Evolutionary conservation across 1,284 basidiomycete species (phyloP).

Genomic region (Meripilus lineatus): DNA sequence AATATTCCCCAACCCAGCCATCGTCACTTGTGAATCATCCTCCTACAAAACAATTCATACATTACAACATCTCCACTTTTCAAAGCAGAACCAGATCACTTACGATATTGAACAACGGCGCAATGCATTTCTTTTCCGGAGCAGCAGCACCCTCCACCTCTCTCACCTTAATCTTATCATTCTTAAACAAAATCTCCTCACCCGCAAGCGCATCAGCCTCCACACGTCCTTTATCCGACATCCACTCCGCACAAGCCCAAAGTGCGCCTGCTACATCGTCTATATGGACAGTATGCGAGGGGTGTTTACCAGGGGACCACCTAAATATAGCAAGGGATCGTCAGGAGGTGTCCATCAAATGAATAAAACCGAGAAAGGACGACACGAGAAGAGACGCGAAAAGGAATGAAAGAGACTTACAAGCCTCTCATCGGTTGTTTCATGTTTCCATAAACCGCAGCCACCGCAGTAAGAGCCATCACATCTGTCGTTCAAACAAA

Average conservation of each 20-base stretch:
- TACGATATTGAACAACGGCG: constrained; percentile 82
- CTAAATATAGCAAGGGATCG: constrained; percentile 27
- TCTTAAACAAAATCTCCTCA: constrained; percentile 64
- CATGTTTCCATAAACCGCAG: constrained; percentile 79
- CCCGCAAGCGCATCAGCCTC: constrained; percentile 64
- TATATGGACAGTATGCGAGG: constrained; percentile 76
- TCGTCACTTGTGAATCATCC: constrained; percentile 77
- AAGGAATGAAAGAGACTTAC: constrained; percentile 35
- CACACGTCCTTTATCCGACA: constrained; percentile 51
- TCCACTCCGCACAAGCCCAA: constrained; percentile 77
- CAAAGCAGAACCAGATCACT: constrained; percentile 16
- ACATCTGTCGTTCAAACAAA: constrained; percentile 30
- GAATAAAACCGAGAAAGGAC: constrained; percentile 1
- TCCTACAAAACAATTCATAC: constrained; percentile 37
- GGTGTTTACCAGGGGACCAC: constrained; percentile 76
- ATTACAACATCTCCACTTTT: neutral
- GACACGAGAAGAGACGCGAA: neutral
- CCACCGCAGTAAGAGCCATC: constrained; percentile 67
- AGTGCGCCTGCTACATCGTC: constrained; percentile 73
- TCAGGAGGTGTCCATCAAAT: constrained; percentile 4
- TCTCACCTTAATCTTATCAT: constrained; percentile 61
- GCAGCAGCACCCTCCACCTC: constrained; percentile 59
- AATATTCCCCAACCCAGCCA: constrained; percentile 68
- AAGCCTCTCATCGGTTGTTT: constrained; percentile 86
- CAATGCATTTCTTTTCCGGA: constrained; percentile 52